Base-by-base conservation (phyloP, 306 rosid species). In the Cicer chorassanicum region DNA sequence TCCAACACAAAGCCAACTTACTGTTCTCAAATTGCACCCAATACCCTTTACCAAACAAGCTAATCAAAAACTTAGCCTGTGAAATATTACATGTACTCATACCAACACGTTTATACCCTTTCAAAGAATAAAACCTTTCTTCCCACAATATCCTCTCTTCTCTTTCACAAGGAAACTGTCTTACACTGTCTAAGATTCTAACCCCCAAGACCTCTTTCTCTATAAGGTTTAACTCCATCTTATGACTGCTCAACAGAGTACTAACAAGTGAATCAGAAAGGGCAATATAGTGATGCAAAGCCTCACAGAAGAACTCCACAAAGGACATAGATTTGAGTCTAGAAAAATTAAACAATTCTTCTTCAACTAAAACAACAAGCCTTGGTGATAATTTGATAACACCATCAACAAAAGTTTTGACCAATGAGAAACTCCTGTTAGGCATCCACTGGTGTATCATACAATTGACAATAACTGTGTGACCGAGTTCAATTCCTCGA, bases 241-340 rank as follows among this genome's bases (percentile, higher is more conserved):
- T 82, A 62, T 81, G 78, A 7, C 70, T 66, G 24, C 81, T 75
- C 73, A 42, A 69, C 36, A 80, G 63, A 34, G 85, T 76, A 38
- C 72, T 73, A 1, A 70, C 70, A 54, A 90, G 86, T 68, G 95
- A 89, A 54, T 87, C 88, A 50, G 71, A 74, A 21, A 89, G 60
- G 65, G 93, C 80, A 29, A 86, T 82, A 65, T 86, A 87, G 79
- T 87, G 96, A 65, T 84, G 90, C 34, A 88, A 77, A n/a, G 91
- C 93, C 81, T 90, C 96, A 19, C 82, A 80, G 87, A 86, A 90
- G 77, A 88, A 88, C 75, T 90, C 91, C 65, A 82, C 91, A 68
- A 88, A 90, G 16, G 89, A 85, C 88, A 88, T 80, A 5, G 85
- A 78, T 76, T 75, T 82, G 50, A 83, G 73, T 62, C 60, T 88